Evolutionary conservation across 2,329 filamentous ascomycete species (phyloP).

Genomic region (Torrubiellomyces zombiae): DNA sequence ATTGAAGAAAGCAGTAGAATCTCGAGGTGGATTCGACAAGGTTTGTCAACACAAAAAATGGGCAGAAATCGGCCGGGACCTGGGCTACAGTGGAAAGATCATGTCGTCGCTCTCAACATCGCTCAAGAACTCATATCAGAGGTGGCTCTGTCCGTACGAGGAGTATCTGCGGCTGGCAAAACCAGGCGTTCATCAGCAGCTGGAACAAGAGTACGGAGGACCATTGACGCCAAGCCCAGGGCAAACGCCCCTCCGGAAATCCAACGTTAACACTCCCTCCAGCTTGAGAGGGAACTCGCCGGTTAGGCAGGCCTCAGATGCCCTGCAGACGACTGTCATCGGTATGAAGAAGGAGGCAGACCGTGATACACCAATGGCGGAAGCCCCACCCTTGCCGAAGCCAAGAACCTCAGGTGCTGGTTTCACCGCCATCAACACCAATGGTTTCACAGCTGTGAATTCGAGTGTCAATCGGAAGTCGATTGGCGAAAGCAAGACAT

Average conservation of each 20-base stretch:
- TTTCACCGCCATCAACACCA: conserved; percentile 21
- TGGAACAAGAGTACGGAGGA: conserved; percentile 85
- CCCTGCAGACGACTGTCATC: conserved; percentile 31
- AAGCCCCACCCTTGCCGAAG: conserved; percentile 21
- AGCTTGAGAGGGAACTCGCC: conserved; percentile 50
- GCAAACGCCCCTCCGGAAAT: conserved; percentile 55
- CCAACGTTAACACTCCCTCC: conserved; percentile 40
- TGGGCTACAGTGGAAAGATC: conserved; percentile 97
- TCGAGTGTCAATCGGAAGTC: conserved; percentile 42
- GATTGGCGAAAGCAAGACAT: conserved; percentile 33
- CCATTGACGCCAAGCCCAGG: conserved; percentile 64
- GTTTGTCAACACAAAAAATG: conserved; percentile 98
- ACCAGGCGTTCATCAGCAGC: conserved; percentile 87
- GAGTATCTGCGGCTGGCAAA: conserved; percentile 84
- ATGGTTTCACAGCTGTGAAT: conserved; percentile 64
- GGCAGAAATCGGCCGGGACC: conserved; percentile 91
- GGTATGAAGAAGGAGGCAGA: conserved; percentile 28
- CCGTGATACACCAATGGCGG: conserved; percentile 29
- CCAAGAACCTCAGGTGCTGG: conserved; percentile 17
- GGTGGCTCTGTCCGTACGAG: conserved; percentile 94
- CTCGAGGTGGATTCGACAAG: conserved; percentile 83
- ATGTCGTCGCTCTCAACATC: conserved; percentile 98
- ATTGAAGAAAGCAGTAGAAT: conserved; percentile 90
- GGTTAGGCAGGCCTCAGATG: conserved; percentile 37
- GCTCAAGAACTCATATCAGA: conserved; percentile 92